Conservation (phyloP, 2,329 filamentous ascomycete genomes). For the Aspergillus arachidicola region DNA sequence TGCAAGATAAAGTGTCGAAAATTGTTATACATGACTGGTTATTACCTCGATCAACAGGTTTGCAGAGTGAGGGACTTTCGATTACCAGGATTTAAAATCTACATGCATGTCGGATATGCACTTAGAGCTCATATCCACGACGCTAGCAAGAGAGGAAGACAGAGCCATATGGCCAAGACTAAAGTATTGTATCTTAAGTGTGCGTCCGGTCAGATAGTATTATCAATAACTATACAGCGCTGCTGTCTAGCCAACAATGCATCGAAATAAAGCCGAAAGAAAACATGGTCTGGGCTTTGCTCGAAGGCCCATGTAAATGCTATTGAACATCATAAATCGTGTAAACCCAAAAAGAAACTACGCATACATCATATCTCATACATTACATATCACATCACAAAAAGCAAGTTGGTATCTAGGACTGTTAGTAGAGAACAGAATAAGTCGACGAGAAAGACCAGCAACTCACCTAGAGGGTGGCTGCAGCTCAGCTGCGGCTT, state of each 20-base stretch:
- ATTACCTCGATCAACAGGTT: no score
- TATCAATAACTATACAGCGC: neutral
- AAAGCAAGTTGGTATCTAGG: slow-evolving; percentile 65
- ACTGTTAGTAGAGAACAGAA: slow-evolving; percentile 6
- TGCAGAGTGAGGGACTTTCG: no score
- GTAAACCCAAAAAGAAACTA: neutral
- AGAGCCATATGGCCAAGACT: no score
- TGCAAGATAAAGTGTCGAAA: no score
- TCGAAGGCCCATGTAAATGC: neutral
- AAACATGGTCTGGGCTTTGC: neutral
- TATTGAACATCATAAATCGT: neutral
- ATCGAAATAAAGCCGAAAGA: neutral
- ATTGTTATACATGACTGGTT: no score
- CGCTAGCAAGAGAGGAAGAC: no score
- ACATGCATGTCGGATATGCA: neutral
- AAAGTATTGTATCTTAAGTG: no score
- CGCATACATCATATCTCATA: slow-evolving; percentile 8
- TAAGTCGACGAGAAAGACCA: neutral
- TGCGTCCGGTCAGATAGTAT: neutral
- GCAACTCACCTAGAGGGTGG: slow-evolving; percentile 81
- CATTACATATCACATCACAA: slow-evolving; percentile 60
- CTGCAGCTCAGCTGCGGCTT: slow-evolving; percentile 96
- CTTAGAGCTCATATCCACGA: no score
- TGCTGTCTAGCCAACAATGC: neutral
- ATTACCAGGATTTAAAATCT: neutral